Base-by-base conservation (phyloP, 2,329 filamentous ascomycete species). In the Immersiporthe knoxdaviesiana region DNA sequence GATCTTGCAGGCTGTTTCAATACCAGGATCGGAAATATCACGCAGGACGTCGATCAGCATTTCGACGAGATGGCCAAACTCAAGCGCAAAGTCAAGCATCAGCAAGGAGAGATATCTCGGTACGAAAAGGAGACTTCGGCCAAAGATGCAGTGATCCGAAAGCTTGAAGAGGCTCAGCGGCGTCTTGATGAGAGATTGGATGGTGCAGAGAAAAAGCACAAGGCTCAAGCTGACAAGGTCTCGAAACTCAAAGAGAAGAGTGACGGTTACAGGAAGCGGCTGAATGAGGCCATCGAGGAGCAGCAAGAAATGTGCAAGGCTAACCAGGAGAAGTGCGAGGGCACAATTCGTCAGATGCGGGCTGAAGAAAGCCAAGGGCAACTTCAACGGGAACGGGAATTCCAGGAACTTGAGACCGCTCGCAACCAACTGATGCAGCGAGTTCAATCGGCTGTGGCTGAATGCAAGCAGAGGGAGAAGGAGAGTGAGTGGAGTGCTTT, bases 211-310 rank as follows among this genome's bases (percentile, higher is more conserved):
- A 60, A 69, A 6, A 74, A 81, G 37, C 70, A 81, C 1, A 69
- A 73, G 4, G 69, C 73, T 0, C 74, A 79, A 1, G 75, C 75
- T 5, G 70, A 73, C 1, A 73, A 76, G 11, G 52, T 80, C 2
- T 67, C 69, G 8, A 75, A 73, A 27, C 69, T 82, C 1, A 74
- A 80, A 62, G 78, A 79, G 12, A 84, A 79, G 67, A 74, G 79
- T 58, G 75, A 74, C 7, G 72, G 72, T 1, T 81, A 78, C 69
- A 80, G 76, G 66, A 72, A 74, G 3, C 80, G 80, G 21, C 73
- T 87, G n/a, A 84, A 85, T 67, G 76, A 81, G 62, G 81, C 82
- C 1, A 81, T 83, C 11, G 70, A 73, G 1, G 84, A 87, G 68
- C 84, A 87, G 37, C 82, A 85, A 68, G 73, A 74, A 6, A 76